phyloP scores from a whole-genome alignment of 140 eudicot species.

The Bidens hawaiensis region DNA sequence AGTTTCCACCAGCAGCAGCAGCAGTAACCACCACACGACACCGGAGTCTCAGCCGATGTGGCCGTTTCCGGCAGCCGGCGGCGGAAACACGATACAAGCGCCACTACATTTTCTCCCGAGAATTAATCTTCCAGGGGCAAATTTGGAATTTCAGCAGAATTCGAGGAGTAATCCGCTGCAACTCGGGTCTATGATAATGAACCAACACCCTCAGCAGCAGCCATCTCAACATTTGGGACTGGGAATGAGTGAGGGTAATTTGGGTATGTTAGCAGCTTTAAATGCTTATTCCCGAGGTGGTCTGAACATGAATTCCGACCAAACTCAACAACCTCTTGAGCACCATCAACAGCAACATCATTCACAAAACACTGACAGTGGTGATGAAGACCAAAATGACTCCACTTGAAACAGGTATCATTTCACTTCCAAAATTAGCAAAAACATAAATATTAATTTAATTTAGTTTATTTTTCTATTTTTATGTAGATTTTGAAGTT shows the following conservation, averaged over 20 bases:
- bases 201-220: conserved; percentile 46
- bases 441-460: too few species aligned
- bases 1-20: conserved; percentile 27
- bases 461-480: too few species aligned
- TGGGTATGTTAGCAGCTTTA: conserved; percentile 83
- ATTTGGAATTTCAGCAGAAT: conserved; percentile 54
- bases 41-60: conserved; percentile 52
- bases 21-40: conserved; percentile 14
- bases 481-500: conserved; percentile 38
- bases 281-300: conserved; percentile 73
- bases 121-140: conserved; percentile 40
- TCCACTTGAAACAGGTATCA: conserved; percentile 40
- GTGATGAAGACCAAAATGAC: conserved; percentile 66
- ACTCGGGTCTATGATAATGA: conserved; percentile 71
- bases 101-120: conserved; percentile 70
- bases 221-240: conserved; percentile 78
- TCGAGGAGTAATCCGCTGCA: conserved; percentile 54
- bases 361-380: conserved; percentile 58
- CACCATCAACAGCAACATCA: conserved; percentile 50
- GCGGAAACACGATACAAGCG: conserved; percentile 46
- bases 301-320: conserved; percentile 61
- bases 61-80: conserved; percentile 66
- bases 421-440: conserved; percentile 30
- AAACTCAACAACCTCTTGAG: too few species aligned
- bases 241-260: conserved; percentile 64